These are phyloP conservation scores for Acanthamoeba sp. DNA, from an alignment of 208 protist genomes.

Conservation along the genomic window DNA sequence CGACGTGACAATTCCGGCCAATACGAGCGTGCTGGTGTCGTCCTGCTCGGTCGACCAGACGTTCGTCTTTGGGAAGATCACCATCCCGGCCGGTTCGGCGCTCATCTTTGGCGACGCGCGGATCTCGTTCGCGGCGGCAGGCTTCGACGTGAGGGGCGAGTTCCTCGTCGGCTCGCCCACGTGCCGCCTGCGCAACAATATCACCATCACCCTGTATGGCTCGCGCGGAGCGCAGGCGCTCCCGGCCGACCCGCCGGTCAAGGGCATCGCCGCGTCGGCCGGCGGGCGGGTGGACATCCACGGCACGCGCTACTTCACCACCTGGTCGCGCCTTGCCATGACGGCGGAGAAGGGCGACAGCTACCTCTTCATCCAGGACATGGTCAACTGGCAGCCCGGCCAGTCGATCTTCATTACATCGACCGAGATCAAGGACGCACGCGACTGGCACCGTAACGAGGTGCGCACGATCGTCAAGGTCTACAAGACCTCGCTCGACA, in stretches of 20 bases:
- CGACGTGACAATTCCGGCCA: constrained; percentile 29
- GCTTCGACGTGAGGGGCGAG: constrained; percentile 72
- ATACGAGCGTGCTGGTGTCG: constrained; percentile 60
- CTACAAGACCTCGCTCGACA: neutral
- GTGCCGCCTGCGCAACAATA: constrained; percentile 72
- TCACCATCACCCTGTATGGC: constrained; percentile 80
- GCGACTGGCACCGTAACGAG: constrained; percentile 84
- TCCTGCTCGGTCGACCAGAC: constrained; percentile 61
- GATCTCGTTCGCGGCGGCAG: constrained; percentile 72
- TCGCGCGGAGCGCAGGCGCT: neutral
- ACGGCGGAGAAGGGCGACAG: constrained; percentile 77
- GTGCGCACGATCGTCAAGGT: constrained; percentile 44
- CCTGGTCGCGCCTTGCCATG: constrained; percentile 80
- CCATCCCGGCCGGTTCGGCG: constrained; percentile 63
- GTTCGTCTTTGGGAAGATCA: constrained; percentile 77
- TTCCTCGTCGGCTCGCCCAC: constrained; percentile 77
- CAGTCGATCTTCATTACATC: constrained; percentile 85
- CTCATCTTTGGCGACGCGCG: constrained; percentile 79
- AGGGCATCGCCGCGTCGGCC: constrained; percentile 73
- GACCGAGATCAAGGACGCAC: constrained; percentile 77
- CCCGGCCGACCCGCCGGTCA: neutral
- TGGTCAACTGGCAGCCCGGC: constrained; percentile 86
- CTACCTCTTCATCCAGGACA: constrained; percentile 78
- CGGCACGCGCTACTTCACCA: constrained; percentile 81
- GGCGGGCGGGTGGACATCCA: constrained; percentile 77